A percentile compares a stretch with the other conserved stretches of the same genome.
phyloP scores from a whole-genome alignment of 371 early-diverging fungal species.

The Synchytrium microbalum region DNA sequence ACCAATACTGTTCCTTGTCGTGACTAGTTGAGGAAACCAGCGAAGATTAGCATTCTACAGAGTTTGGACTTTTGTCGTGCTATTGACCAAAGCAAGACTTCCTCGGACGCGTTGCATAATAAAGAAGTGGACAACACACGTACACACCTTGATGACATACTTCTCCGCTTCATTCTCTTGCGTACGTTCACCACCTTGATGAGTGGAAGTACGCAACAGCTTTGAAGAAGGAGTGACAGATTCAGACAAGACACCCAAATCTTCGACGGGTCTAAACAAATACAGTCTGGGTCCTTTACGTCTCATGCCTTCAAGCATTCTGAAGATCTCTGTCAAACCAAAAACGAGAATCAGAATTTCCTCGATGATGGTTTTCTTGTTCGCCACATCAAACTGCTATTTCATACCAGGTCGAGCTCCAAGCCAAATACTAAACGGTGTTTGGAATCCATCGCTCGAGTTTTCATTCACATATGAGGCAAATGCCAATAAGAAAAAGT shows the following conservation, averaged over 20 bases:
- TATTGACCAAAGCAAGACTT: not conserved
- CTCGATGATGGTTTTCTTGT: conserved; percentile 5
- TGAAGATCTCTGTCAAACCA: conserved; percentile 38
- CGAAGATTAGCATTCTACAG: too few species aligned
- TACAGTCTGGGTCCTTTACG: conserved; percentile 42
- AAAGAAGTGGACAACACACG: too few species aligned
- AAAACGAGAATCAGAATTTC: conserved; percentile 1
- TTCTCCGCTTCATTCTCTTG: conserved; percentile 47
- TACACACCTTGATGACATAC: conserved; percentile 51
- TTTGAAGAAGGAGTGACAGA: not conserved
- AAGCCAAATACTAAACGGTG: conserved; percentile 50
- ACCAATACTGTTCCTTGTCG: conserved; percentile 58
- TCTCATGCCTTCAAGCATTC: conserved; percentile 51
- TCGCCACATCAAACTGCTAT: too few species aligned
- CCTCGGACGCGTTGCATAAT: not conserved
- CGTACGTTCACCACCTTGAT: not conserved
- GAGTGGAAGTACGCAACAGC: not conserved
- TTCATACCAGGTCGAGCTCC: conserved; percentile 30
- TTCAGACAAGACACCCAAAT: conserved; percentile 40
- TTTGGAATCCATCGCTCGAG: conserved; percentile 32
- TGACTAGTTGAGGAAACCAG: conserved; percentile 30
- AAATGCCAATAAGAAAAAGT: conserved; percentile 56
- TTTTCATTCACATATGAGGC: conserved; percentile 51
- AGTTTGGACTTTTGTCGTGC: too few species aligned
- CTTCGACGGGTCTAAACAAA: conserved; percentile 60